Percentiles rank a stretch among this genome's conserved stretches.
Conservation (phyloP, 176 grass and related monocot genomes). For the Paspalum notatum region DNA sequence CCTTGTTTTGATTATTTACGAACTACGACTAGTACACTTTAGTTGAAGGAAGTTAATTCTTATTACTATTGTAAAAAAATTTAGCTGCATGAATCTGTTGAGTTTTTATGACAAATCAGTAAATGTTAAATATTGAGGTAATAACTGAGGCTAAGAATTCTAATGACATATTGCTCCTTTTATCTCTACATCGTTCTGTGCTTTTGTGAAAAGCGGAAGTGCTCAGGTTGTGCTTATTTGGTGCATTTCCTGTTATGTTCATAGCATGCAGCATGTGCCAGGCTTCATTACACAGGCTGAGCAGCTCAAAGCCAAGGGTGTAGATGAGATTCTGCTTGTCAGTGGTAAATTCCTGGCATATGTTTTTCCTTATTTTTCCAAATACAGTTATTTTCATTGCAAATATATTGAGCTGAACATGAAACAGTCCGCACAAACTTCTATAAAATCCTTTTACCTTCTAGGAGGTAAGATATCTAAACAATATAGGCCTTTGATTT, state of each 20-base stretch:
- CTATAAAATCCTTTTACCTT: background rate
- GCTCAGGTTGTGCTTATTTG: slow-evolving; percentile 18
- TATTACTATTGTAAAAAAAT: background rate
- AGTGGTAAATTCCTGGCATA: slow-evolving; percentile 52
- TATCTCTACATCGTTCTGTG: background rate
- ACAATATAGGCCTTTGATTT: too few relatives aligned
- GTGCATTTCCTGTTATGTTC: slow-evolving; percentile 24
- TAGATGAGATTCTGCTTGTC: slow-evolving; percentile 86
- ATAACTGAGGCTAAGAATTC: background rate
- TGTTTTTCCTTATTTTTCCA: background rate
- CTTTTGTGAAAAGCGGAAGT: slow-evolving; percentile 17
- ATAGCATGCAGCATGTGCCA: slow-evolving; percentile 90
- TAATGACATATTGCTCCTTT: background rate
- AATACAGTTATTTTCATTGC: slow-evolving; percentile 11
- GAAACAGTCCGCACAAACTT: background rate
- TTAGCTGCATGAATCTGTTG: background rate
- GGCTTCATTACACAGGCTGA: slow-evolving; percentile 87
- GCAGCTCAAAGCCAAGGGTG: slow-evolving; percentile 91
- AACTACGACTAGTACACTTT: background rate
- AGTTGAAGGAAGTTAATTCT: background rate
- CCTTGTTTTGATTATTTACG: background rate
- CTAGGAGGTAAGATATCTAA: too few relatives aligned
- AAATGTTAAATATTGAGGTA: background rate
- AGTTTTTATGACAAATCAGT: background rate
- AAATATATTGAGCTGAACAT: slow-evolving; percentile 1